phyloP scores from a whole-genome alignment of 768 basidiomycete species.

The Boletellus emodensis region DNA sequence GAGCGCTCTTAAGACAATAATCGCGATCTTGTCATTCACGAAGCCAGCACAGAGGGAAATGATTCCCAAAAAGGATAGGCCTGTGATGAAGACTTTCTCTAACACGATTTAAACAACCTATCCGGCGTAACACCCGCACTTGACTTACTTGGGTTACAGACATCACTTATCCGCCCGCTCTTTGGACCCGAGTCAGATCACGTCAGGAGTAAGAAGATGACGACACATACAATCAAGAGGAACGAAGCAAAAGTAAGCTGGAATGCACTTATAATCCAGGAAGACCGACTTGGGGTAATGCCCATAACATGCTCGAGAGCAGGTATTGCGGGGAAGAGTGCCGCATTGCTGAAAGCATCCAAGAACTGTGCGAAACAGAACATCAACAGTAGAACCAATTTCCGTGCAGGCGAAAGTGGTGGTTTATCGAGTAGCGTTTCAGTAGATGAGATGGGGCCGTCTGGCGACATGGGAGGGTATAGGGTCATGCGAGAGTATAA shows the following conservation, averaged over 20 bases:
- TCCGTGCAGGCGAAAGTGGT: conserved; percentile 23
- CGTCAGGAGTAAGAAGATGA: not conserved
- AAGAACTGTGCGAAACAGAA: conserved; percentile 43
- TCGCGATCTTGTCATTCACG: conserved; percentile 38
- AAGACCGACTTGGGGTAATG: conserved; percentile 7
- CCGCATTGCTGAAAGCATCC: conserved; percentile 42
- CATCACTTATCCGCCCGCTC: conserved; percentile 26
- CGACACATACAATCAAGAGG: conserved; percentile 19
- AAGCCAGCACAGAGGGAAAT: conserved; percentile 48
- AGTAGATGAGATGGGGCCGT: not conserved
- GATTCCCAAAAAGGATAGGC: conserved; percentile 39
- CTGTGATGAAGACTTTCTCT: conserved; percentile 42
- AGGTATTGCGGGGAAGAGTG: conserved; percentile 39
- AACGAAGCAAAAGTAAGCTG: conserved; percentile 47
- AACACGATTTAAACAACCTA: conserved; percentile 28
- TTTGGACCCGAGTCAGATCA: conserved; percentile 11
- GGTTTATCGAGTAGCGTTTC: conserved; percentile 2
- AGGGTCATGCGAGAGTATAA: not conserved
- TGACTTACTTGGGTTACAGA: conserved; percentile 31
- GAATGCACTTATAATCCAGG: conserved; percentile 43
- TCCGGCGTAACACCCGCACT: conserved; percentile 16
- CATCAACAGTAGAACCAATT: conserved; percentile 30
- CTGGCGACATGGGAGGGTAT: conserved; percentile 5
- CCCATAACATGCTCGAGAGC: conserved; percentile 21
- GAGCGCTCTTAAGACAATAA: conserved; percentile 50